A percentile compares a stretch with the other conserved stretches of the same genome.
phyloP scores from a whole-genome alignment of 2,329 filamentous ascomycete genomes.

The Cylindrodendrum hubeiense region DNA sequence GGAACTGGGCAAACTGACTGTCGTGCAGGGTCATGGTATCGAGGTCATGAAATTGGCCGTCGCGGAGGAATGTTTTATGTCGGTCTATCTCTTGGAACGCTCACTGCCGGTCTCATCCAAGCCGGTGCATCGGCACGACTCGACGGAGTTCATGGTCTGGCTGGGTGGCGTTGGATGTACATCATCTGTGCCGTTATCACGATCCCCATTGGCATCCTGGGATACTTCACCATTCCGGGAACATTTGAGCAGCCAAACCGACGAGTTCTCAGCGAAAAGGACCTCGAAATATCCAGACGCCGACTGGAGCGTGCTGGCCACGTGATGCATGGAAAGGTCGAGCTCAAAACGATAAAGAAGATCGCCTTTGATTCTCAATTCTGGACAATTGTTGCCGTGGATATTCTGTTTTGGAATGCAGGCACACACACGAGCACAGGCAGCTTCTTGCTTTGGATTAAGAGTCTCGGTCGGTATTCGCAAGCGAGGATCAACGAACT shows the following conservation, averaged over 20 bases:
- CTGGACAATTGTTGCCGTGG: constrained; percentile 63
- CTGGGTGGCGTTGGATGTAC: constrained; percentile 68
- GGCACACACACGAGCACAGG: constrained; percentile 60
- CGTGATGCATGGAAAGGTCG: constrained; percentile 51
- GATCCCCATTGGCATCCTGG: constrained; percentile 63
- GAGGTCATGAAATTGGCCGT: constrained; percentile 59
- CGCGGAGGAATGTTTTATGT: constrained; percentile 64
- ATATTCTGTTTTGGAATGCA: constrained; percentile 70
- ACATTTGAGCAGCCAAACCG: constrained; percentile 59
- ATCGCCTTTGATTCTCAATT: constrained; percentile 60
- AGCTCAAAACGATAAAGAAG: constrained; percentile 44
- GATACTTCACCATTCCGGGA: constrained; percentile 65
- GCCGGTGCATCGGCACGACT: constrained; percentile 54
- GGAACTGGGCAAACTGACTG: constrained; percentile 36
- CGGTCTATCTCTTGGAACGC: constrained; percentile 61
- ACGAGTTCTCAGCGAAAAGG: constrained; percentile 58
- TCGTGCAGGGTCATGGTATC: constrained; percentile 55
- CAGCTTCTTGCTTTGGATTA: constrained; percentile 69
- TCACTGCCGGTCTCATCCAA: constrained; percentile 64
- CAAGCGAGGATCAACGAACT: constrained; percentile 64
- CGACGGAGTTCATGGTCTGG: constrained; percentile 57
- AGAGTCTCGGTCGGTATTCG: constrained; percentile 63
- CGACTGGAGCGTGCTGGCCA: constrained; percentile 61
- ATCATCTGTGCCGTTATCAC: constrained; percentile 66
- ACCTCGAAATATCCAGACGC: constrained; percentile 58